Evolutionary conservation across 2,329 filamentous ascomycete genomes (phyloP).

Genomic region (Pseudocercospora ulei): DNA sequence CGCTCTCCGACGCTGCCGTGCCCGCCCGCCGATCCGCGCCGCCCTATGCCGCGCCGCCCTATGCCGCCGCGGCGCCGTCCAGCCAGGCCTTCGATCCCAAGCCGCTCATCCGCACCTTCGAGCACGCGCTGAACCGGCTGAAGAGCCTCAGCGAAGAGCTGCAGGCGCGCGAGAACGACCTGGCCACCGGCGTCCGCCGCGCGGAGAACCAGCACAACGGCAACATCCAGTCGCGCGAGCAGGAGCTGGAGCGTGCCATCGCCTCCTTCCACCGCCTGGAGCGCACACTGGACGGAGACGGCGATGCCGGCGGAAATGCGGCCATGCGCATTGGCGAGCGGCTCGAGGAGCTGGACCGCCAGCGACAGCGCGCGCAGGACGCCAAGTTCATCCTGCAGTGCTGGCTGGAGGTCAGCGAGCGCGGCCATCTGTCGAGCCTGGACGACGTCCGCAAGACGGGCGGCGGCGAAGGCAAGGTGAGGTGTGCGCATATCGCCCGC

Average conservation of each 20-base stretch:
- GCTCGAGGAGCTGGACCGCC: slow-evolving; percentile 86
- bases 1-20: slow-evolving; percentile 73
- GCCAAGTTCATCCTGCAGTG: slow-evolving; percentile 92
- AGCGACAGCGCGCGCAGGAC: slow-evolving; percentile 79
- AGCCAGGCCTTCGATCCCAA: slow-evolving; percentile 71
- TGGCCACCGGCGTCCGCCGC: slow-evolving; percentile 77
- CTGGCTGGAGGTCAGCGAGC: slow-evolving; percentile 90
- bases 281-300: slow-evolving; percentile 55
- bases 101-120: slow-evolving; percentile 89
- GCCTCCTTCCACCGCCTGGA: slow-evolving; percentile 86
- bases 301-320: slow-evolving; percentile 63
- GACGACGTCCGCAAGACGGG: slow-evolving; percentile 81
- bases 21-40: slow-evolving; percentile 69
- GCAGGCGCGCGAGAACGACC: slow-evolving; percentile 79
- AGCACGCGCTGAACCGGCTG: slow-evolving; percentile 61
- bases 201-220: slow-evolving; percentile 88
- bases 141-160: slow-evolving; percentile 69
- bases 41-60: slow-evolving; percentile 23
- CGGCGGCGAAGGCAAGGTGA: slow-evolving; percentile 81
- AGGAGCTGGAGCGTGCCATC: slow-evolving; percentile 85
- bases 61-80: slow-evolving; percentile 29
- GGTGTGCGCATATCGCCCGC: slow-evolving; percentile 84
- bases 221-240: slow-evolving; percentile 75
- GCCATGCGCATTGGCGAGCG: slow-evolving; percentile 91
- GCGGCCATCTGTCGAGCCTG: slow-evolving; percentile 73